Percentiles rank a stretch among this genome's conserved stretches.
These are phyloP conservation scores for Petunia hybrid DNA, from an alignment of 305 asterid species.

Conservation along the genomic window DNA sequence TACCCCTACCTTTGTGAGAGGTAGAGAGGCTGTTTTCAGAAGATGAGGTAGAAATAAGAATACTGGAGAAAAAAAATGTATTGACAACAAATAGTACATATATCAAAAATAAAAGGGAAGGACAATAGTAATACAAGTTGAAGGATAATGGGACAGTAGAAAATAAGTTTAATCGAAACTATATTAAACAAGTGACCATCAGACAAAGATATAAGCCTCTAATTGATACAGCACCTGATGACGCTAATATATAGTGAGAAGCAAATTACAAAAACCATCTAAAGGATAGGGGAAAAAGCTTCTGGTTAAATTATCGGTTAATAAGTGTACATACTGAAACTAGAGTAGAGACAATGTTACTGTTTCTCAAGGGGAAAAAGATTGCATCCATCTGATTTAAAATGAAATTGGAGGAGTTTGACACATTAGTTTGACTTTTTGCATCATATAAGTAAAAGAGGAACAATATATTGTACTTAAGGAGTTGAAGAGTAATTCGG, in stretches of 20 bases:
- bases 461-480: background rate
- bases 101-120: too few relatives aligned
- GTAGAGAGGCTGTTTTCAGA: too few relatives aligned
- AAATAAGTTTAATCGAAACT: background rate
- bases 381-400: background rate
- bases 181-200: background rate
- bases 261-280: background rate
- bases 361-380: background rate
- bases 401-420: background rate
- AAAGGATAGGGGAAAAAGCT: background rate
- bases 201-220: slow-evolving; percentile 17
- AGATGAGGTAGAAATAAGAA: too few relatives aligned
- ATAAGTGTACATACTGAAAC: slow-evolving; percentile 8
- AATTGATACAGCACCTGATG: background rate
- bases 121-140: too few relatives aligned
- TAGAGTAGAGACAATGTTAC: slow-evolving; percentile 7
- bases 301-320: background rate
- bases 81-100: too few relatives aligned
- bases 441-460: slow-evolving; percentile 20
- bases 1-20: too few relatives aligned
- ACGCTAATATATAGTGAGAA: background rate
- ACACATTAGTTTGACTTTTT: background rate
- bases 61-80: too few relatives aligned
- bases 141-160: too few relatives aligned
- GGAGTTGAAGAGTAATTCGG: background rate